phyloP scores from a whole-genome alignment of 345 rosid species.

The Cardiospermum halicacabum region DNA sequence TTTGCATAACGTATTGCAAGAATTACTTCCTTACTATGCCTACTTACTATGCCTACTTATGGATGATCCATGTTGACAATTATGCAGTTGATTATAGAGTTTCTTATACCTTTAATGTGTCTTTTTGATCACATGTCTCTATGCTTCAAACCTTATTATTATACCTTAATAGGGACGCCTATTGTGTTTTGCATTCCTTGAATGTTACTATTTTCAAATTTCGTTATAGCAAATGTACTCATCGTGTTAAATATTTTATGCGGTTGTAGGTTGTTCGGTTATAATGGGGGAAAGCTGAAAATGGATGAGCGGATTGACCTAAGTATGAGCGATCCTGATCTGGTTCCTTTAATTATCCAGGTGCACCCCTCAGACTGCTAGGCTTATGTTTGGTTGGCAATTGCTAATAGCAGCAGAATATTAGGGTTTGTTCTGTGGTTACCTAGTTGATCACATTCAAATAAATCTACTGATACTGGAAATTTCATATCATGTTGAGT shows the following conservation, averaged over 20 bases:
- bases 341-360: constrained; percentile 93
- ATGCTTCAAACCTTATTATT: background rate
- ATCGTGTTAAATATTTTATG: background rate
- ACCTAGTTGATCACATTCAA: background rate
- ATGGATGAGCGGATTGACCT: constrained; percentile 95
- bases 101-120: background rate
- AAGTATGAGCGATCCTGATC: constrained; percentile 97
- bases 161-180: background rate
- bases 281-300: constrained; percentile 76
- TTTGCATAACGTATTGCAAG: constrained; percentile 1
- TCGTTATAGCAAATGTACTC: background rate
- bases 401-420: constrained; percentile 2
- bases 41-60: too few relatives aligned
- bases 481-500: background rate
- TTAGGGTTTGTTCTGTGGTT: background rate
- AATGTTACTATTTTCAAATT: background rate
- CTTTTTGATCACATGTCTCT: background rate
- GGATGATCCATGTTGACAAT: background rate
- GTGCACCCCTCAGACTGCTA: constrained; percentile 28
- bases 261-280: constrained; percentile 71
- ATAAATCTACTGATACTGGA: background rate
- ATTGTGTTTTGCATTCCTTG: background rate
- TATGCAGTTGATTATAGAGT: background rate
- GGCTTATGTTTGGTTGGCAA: constrained; percentile 1
- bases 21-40: background rate